phyloP scores from a whole-genome alignment of 2,329 filamentous ascomycete genomes.

The Botrytis pseudocinerea region DNA sequence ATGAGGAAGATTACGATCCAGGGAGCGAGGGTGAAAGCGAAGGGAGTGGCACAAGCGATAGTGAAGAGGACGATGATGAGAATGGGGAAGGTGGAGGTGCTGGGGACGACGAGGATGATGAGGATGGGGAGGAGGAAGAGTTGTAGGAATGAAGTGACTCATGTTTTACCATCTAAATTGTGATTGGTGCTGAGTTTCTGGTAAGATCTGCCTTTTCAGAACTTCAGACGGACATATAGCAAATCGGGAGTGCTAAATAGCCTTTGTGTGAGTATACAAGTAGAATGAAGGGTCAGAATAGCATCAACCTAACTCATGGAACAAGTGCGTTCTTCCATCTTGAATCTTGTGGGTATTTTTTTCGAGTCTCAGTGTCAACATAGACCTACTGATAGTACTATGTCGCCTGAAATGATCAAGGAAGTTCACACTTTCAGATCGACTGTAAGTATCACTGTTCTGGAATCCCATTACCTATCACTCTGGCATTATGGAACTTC shows the following conservation, averaged over 20 bases:
- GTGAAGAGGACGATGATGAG: conserved; percentile 33
- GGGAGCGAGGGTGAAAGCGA: conserved; percentile 45
- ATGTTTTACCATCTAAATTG: neutral
- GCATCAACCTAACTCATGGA: neutral
- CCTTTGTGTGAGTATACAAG: neutral
- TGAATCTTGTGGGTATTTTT: neutral
- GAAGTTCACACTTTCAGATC: too few species aligned
- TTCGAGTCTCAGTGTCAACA: neutral
- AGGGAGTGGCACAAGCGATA: conserved; percentile 32
- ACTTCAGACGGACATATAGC: neutral
- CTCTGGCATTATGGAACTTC: neutral
- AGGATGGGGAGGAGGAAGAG: conserved; percentile 27
- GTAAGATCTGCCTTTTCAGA: neutral
- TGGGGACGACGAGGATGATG: conserved; percentile 31
- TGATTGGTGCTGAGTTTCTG: neutral
- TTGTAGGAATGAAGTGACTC: neutral
- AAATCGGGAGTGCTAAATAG: neutral
- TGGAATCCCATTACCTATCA: too few species aligned
- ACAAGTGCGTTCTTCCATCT: too few species aligned
- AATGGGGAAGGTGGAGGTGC: conserved; percentile 46
- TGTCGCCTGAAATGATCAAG: neutral
- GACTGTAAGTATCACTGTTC: neutral
- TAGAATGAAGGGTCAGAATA: neutral
- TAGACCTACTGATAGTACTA: neutral
- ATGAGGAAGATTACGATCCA: conserved; percentile 67